Percentiles rank a stretch among this genome's conserved stretches.
phyloP scores from a whole-genome alignment of 2,329 filamentous ascomycete species.

The Aspergillus fijiensis region DNA sequence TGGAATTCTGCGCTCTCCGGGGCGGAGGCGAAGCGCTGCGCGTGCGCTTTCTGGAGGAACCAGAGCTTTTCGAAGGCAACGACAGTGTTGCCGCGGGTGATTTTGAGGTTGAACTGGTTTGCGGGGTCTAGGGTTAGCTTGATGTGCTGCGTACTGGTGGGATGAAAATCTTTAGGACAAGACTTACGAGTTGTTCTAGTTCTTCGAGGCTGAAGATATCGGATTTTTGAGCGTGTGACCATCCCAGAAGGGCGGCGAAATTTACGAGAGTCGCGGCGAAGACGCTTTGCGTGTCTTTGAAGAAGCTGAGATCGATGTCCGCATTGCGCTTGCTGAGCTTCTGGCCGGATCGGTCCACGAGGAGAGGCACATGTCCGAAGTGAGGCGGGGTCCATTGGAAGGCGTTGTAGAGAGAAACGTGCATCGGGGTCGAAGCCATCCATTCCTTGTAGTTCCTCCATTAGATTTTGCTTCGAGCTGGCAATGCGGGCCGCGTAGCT shows the following conservation, averaged over 20 bases:
- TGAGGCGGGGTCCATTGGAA: constrained; percentile 70
- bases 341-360: constrained; percentile 66
- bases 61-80: constrained; percentile 78
- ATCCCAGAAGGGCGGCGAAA: constrained; percentile 82
- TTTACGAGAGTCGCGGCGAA: constrained; percentile 69
- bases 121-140: not conserved
- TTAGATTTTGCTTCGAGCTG: not conserved
- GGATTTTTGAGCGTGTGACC: constrained; percentile 67
- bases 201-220: constrained; percentile 71
- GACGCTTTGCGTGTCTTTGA: constrained; percentile 57
- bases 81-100: constrained; percentile 86
- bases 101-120: constrained; percentile 73
- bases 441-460: constrained; percentile 66
- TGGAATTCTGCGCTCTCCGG: constrained; percentile 44
- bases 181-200: constrained; percentile 65
- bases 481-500: constrained; percentile 25
- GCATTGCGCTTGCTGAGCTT: constrained; percentile 87
- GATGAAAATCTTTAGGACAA: not conserved
- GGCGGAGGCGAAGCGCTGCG: constrained; percentile 48
- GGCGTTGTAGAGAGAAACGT: constrained; percentile 71
- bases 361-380: constrained; percentile 79
- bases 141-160: not conserved
- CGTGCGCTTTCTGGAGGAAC: constrained; percentile 73
- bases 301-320: constrained; percentile 60
- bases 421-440: constrained; percentile 88